These are phyloP conservation scores for Exidia glandulosa DNA, from an alignment of 768 basidiomycete genomes.

Conservation along the genomic window DNA sequence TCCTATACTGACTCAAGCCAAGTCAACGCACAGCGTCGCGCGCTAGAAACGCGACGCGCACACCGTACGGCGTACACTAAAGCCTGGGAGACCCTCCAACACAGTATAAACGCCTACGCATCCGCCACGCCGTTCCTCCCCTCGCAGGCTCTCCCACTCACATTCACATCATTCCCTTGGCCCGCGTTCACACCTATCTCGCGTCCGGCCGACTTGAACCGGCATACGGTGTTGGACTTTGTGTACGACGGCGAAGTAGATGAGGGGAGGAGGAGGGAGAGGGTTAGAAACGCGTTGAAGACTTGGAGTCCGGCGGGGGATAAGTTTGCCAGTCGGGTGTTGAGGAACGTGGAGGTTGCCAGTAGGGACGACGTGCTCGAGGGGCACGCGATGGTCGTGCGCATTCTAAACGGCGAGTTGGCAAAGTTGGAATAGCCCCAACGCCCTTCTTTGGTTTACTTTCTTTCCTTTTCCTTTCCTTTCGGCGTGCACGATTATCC, in stretches of 20 bases:
- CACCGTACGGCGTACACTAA: too few relatives aligned
- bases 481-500: background rate
- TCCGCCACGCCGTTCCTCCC: background rate
- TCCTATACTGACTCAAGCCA: background rate
- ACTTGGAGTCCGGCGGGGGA: background rate
- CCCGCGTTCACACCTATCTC: too few relatives aligned
- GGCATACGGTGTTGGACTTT: background rate
- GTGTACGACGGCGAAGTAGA: background rate
- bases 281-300: background rate
- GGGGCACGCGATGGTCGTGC: background rate
- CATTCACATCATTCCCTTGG: too few relatives aligned
- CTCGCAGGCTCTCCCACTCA: background rate
- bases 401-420: background rate
- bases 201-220: too few relatives aligned
- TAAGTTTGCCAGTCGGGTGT: background rate
- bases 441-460: background rate
- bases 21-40: background rate
- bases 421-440: background rate
- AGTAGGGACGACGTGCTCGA: background rate
- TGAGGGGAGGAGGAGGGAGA: background rate
- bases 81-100: background rate
- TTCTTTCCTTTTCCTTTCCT: background rate
- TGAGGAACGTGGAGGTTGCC: background rate
- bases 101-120: background rate
- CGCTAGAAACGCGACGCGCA: background rate